phyloP scores from a whole-genome alignment of 352 stramenopile genomes.

The Globisporangium ultimum region DNA sequence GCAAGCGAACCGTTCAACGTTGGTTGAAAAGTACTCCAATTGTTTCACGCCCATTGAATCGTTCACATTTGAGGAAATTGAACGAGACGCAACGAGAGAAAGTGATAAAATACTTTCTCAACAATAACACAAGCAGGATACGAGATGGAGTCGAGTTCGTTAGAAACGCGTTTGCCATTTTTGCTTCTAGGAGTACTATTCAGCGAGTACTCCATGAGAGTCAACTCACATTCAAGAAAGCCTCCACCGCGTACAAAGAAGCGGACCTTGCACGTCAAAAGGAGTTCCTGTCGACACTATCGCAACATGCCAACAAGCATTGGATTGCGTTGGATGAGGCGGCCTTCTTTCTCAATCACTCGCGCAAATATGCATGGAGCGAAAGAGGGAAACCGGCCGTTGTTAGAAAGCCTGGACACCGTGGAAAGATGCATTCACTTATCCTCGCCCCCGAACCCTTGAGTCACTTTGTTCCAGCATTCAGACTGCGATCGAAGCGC shows the following conservation, averaged over 20 bases:
- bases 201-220: background rate
- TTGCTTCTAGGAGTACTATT: background rate
- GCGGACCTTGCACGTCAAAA: constrained; percentile 1
- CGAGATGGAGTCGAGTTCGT: constrained; percentile 1
- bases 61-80: constrained; percentile 4
- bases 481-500: background rate
- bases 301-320: background rate
- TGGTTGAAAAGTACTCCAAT: background rate
- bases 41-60: constrained; percentile 1
- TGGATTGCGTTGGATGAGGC: constrained; percentile 13
- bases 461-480: background rate
- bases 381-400: constrained; percentile 2
- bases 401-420: background rate
- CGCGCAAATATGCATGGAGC: constrained; percentile 8
- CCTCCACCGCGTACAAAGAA: background rate
- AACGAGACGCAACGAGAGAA: background rate
- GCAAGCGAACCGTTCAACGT: constrained; percentile 6
- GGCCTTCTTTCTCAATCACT: constrained; percentile 13
- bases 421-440: constrained; percentile 5
- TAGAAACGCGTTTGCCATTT: background rate
- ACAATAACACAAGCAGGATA: constrained; percentile 6
- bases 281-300: constrained; percentile 3
- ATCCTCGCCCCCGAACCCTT: constrained; percentile 6
- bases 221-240: constrained; percentile 4
- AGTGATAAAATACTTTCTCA: background rate